Conservation (phyloP, 352 stramenopile species). For the Stramenopiles sp. region DNA sequence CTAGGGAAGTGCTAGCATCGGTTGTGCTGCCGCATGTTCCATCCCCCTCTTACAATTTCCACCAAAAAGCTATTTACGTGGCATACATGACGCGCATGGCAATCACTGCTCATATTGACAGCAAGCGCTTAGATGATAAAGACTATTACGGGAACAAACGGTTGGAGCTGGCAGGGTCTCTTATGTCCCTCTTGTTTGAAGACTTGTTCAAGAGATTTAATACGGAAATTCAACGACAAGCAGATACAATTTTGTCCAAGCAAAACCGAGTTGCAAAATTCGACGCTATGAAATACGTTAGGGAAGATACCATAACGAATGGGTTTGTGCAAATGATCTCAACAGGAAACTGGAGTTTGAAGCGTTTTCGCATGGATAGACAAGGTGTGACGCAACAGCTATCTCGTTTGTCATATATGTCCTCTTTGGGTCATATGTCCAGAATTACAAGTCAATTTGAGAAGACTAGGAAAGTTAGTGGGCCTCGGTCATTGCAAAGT, state of each 20-base stretch:
- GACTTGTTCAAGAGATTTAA: constrained; percentile 97
- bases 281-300: constrained; percentile 91
- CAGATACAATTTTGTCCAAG: constrained; percentile 82
- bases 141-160: constrained; percentile 99
- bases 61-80: constrained; percentile 91
- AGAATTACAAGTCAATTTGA: constrained; percentile 96
- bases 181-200: constrained; percentile 96
- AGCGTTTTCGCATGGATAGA: constrained; percentile 97
- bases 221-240: constrained; percentile 87
- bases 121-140: constrained; percentile 84
- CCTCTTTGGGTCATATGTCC: constrained; percentile 96
- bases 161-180: constrained; percentile 90
- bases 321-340: constrained; percentile 68
- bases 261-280: constrained; percentile 90
- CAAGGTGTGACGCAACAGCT: constrained; percentile 90
- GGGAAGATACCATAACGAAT: constrained; percentile 86
- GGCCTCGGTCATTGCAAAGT: constrained; percentile 86
- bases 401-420: constrained; percentile 92
- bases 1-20: constrained; percentile 85
- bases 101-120: constrained; percentile 45
- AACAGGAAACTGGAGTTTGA: constrained; percentile 95
- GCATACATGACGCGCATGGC: constrained; percentile 84
- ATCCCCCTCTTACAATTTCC: constrained; percentile 88
- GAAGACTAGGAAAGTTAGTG: constrained; percentile 95
- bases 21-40: constrained; percentile 97